Conservation (phyloP, 345 rosid genomes). For the Euphorbia pulcherrima region DNA sequence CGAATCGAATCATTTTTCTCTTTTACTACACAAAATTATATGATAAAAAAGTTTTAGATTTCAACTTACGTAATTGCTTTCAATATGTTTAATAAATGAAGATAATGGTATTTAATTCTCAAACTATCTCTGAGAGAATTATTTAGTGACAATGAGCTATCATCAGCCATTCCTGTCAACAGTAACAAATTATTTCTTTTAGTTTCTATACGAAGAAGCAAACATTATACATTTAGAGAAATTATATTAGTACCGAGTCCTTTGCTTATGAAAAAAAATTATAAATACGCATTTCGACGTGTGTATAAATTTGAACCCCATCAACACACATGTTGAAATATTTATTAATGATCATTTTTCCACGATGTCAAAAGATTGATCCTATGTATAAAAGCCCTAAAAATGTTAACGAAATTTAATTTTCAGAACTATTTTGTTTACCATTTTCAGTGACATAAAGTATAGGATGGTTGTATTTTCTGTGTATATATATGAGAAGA, state of each 20-base stretch:
- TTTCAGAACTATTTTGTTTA: slow-evolving; percentile 1
- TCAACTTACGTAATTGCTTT: slow-evolving; percentile 16
- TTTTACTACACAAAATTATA: too few species aligned
- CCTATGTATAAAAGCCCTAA: too few species aligned
- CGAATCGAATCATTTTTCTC: too few species aligned
- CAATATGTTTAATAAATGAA: slow-evolving; percentile 10
- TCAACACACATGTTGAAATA: too few species aligned
- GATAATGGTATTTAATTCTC: slow-evolving; percentile 16
- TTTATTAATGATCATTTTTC: too few species aligned
- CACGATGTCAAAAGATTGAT: too few species aligned
- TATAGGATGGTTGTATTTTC: slow-evolving; percentile 42
- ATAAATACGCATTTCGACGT: too few species aligned
- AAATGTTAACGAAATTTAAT: too few species aligned
- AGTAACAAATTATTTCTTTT: background rate
- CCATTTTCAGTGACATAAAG: slow-evolving; percentile 64
- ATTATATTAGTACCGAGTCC: too few species aligned
- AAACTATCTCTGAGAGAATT: slow-evolving; percentile 7
- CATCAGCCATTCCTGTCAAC: slow-evolving; percentile 25
- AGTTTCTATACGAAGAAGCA: background rate
- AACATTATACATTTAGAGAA: too few species aligned
- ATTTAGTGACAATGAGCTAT: slow-evolving; percentile 8
- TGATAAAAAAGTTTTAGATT: background rate
- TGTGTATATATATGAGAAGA: slow-evolving; percentile 39
- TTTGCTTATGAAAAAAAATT: too few species aligned
- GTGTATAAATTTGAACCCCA: too few species aligned